Base-by-base conservation (phyloP, 2,329 filamentous ascomycete genomes). In the Cladosporium sp. region DNA sequence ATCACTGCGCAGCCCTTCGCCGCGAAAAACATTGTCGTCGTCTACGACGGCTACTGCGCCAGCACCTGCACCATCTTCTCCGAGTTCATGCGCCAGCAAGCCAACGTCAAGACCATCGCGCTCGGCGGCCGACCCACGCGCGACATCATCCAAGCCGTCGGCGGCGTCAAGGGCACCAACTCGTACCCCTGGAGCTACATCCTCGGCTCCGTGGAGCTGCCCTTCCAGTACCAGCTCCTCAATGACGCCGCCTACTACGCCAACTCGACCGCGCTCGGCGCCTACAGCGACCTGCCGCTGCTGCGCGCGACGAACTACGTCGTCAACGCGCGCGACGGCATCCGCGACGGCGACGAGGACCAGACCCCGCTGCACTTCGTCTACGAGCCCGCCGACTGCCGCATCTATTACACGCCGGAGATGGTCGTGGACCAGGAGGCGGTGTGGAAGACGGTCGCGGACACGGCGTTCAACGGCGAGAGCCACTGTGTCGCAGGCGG, bases 1-100 rank as follows among this genome's bases (percentile, higher is more conserved):
- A 71, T 76, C 41, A 70, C 74, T 0, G 70, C 45, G 2, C 59
- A 74, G 57, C 80, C 79, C 2, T 84, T 84, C 62, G 72, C 70
- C 1, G 70, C 79, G 2, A 77, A 83, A 53, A 76, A 84, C 62
- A 76, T 84, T 42, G 70, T 83, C 38, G 66, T 84, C 14, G 70
- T 70, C 1, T 66, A 63, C 35, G 73, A 76, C 49, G 73, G 73
- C 52, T 72, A 72, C 66, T 76, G 73, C 59, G 70, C 71, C 1
- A 71, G 67, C 1, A 74, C 73, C n/a, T 76, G 73, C 61, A 70
- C 72, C 38, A 71, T 75, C 54, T 73, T 71, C 55, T 62, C 66
- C n/a, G 73, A 75, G 54, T 61, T 75, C 3, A 70, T 75, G 61
- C 70, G 70, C 16, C 70, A 72, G 45, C 72, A 74, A 62, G 73